Evolutionary conservation across 2,329 filamentous ascomycete species (phyloP).

Genomic region (Neopestalotiopsis sp.): DNA sequence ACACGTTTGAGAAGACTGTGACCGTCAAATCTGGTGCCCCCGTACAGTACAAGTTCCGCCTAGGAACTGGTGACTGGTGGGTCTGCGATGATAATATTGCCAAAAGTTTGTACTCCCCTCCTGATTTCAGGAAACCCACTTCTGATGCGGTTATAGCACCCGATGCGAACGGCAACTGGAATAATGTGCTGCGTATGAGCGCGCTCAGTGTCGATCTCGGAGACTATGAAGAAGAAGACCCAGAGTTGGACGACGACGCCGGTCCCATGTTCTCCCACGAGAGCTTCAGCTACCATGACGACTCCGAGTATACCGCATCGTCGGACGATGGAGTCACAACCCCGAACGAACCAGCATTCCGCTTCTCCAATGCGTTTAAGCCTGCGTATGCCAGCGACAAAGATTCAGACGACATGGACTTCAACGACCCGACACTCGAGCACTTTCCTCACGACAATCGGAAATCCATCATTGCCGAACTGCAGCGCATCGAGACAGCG

Average conservation of each 20-base stretch:
- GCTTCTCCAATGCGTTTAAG: not conserved
- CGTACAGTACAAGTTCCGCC: conserved; percentile 78
- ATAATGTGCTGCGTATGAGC: conserved; percentile 50
- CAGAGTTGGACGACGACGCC: conserved; percentile 17
- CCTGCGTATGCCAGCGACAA: not conserved
- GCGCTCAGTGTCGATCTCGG: conserved; percentile 22
- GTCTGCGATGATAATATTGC: conserved; percentile 67
- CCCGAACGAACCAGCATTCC: not conserved
- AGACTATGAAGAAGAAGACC: conserved; percentile 23
- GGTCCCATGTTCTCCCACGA: conserved; percentile 31
- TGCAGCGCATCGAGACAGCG: conserved; percentile 36
- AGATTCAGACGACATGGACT: conserved; percentile 24
- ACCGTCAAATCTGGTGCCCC: conserved; percentile 60
- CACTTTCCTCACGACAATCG: conserved; percentile 36
- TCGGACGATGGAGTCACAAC: not conserved
- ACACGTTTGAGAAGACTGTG: conserved; percentile 64
- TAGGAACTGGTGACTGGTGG: conserved; percentile 74
- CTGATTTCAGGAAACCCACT: conserved; percentile 12
- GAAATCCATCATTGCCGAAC: conserved; percentile 35
- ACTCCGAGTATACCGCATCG: not conserved
- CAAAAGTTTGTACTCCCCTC: conserved; percentile 53
- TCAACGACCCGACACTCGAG: conserved; percentile 36
- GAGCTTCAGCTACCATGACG: conserved; percentile 25
- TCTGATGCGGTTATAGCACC: conserved; percentile 33
- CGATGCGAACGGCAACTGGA: conserved; percentile 53